phyloP scores from a whole-genome alignment of 495 filamentous ascomycete species.

The Cercophora samala region DNA sequence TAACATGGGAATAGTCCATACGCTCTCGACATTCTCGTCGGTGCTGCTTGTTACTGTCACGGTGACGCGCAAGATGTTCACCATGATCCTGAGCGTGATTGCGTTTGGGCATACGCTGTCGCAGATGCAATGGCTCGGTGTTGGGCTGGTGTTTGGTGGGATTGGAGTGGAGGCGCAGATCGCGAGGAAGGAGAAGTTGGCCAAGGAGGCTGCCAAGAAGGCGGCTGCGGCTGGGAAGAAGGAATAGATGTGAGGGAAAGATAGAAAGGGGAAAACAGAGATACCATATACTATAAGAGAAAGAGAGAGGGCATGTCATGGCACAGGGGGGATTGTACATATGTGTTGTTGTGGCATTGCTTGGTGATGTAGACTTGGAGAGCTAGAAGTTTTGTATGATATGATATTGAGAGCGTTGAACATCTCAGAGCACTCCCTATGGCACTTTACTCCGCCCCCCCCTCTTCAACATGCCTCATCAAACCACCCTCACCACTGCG shows the following conservation, averaged over 20 bases:
- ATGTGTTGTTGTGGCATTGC: neutral
- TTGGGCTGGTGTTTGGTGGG: constrained; percentile 89
- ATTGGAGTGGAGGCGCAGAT: constrained; percentile 87
- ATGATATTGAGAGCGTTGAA: neutral
- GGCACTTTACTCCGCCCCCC: too few relatives aligned
- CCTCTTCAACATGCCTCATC: too few relatives aligned
- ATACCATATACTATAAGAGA: neutral
- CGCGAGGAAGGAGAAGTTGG: constrained; percentile 75
- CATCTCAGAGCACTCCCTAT: too few relatives aligned
- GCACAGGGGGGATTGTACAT: neutral
- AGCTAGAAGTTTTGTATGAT: neutral
- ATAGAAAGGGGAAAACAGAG: neutral
- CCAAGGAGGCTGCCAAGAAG: constrained; percentile 69
- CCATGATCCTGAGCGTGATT: constrained; percentile 93
- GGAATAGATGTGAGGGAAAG: constrained; percentile 17
- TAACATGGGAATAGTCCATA: constrained; percentile 61
- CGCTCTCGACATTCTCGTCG: constrained; percentile 84
- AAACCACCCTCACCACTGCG: too few relatives aligned
- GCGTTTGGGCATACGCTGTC: constrained; percentile 88
- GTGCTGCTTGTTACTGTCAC: constrained; percentile 93
- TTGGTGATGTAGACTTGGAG: neutral
- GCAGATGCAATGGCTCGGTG: constrained; percentile 83
- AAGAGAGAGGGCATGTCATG: neutral
- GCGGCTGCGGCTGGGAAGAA: constrained; percentile 40
- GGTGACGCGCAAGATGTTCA: constrained; percentile 97